phyloP scores from a whole-genome alignment of 2,329 filamentous ascomycete species.

The Penicillium polonicum region DNA sequence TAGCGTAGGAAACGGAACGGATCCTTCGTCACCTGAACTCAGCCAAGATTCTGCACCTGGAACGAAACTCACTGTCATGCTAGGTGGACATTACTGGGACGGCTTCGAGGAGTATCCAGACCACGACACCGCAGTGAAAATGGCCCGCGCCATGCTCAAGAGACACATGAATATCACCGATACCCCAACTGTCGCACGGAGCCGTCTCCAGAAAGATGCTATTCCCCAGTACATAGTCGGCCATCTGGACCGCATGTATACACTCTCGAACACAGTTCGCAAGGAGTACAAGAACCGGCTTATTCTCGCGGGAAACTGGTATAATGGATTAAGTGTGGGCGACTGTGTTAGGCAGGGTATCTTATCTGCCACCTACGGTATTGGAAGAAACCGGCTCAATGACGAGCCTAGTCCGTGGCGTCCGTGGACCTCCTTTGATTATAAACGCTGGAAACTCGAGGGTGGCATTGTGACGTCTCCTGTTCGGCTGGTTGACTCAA shows the following conservation, averaged over 20 bases:
- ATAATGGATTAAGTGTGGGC: conserved; percentile 51
- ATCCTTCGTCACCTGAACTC: neutral
- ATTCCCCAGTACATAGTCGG: conserved; percentile 90
- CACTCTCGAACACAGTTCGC: conserved; percentile 56
- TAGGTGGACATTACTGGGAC: conserved; percentile 92
- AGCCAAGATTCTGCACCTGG: conserved; percentile 55
- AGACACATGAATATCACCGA: conserved; percentile 72
- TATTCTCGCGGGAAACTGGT: conserved; percentile 60
- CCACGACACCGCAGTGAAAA: conserved; percentile 63
- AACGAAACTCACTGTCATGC: conserved; percentile 89
- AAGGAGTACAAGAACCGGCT: conserved; percentile 61
- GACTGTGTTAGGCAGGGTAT: conserved; percentile 59
- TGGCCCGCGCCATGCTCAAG: conserved; percentile 68
- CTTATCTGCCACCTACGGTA: conserved; percentile 48
- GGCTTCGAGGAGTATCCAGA: conserved; percentile 60
- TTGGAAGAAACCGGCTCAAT: conserved; percentile 35
- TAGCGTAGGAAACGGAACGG: conserved; percentile 46
- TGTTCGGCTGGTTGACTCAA: conserved; percentile 18
- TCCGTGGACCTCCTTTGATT: conserved; percentile 24
- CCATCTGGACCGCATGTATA: conserved; percentile 63
- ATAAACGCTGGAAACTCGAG: conserved; percentile 29
- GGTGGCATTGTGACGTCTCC: conserved; percentile 34
- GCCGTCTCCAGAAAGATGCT: conserved; percentile 65
- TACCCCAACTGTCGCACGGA: conserved; percentile 60
- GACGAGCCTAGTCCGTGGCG: conserved; percentile 4